Evolutionary conservation across 345 rosid genomes (phyloP).

Genomic region (Lepidium sativum): DNA sequence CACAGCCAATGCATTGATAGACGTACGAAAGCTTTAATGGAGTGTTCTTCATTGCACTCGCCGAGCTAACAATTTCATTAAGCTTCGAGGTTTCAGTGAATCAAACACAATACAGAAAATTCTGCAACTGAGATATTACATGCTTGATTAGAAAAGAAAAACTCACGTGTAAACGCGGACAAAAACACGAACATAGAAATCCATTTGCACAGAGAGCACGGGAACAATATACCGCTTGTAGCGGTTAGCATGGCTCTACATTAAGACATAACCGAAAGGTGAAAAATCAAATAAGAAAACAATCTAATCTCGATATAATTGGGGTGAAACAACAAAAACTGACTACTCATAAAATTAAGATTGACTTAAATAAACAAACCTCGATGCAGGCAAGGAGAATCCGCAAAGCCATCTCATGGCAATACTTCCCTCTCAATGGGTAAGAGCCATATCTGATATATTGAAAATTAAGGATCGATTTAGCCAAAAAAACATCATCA

Average conservation of each 20-base stretch:
- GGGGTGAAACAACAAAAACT: neutral
- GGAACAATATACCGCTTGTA: constrained; percentile 95
- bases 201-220: constrained; percentile 85
- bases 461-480: constrained; percentile 8
- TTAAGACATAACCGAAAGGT: neutral
- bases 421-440: constrained; percentile 86
- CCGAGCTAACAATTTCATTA: constrained; percentile 49
- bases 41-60: constrained; percentile 94
- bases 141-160: constrained; percentile 4
- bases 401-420: constrained; percentile 99
- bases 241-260: constrained; percentile 96
- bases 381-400: constrained; percentile 91
- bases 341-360: neutral
- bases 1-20: constrained; percentile 93
- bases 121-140: neutral
- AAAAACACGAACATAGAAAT: constrained; percentile 90
- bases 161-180: constrained; percentile 89
- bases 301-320: neutral
- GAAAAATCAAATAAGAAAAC: neutral
- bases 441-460: constrained; percentile 79
- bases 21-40: constrained; percentile 95
- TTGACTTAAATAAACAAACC: constrained; percentile 34
- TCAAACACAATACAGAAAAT: neutral
- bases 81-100: constrained; percentile 14
- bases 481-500: neutral